These are phyloP conservation scores for Edaphochlamys debaryana DNA, from an alignment of 139 green algal genomes.

Conservation along the genomic window DNA sequence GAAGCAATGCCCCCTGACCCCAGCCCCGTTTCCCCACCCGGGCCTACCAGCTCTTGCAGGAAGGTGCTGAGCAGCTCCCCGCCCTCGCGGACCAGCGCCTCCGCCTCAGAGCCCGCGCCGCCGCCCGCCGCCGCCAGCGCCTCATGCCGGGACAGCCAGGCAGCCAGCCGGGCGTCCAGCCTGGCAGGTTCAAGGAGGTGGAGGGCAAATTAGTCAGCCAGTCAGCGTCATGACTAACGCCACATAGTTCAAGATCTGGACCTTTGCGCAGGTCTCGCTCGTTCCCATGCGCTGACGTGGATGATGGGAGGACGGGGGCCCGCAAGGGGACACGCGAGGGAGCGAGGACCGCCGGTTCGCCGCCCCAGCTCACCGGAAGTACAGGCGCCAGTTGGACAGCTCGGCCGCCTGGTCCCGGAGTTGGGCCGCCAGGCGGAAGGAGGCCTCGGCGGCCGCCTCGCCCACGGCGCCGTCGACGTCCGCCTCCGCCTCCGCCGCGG, in stretches of 20 bases:
- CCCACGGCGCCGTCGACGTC: neutral
- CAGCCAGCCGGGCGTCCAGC: slow-evolving; percentile 7
- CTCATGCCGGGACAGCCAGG: slow-evolving; percentile 21
- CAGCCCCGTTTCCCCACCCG: too few species aligned
- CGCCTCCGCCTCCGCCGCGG: neutral
- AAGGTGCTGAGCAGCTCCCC: slow-evolving; percentile 11
- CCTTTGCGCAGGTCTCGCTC: too few species aligned
- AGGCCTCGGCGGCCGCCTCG: neutral
- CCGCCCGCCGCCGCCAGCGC: neutral
- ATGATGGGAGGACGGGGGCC: too few species aligned
- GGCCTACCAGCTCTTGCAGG: slow-evolving; percentile 19
- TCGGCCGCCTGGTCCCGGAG: slow-evolving; percentile 19
- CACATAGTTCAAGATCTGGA: too few species aligned
- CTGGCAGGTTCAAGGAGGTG: too few species aligned
- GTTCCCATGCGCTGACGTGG: too few species aligned
- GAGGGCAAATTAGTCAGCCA: too few species aligned
- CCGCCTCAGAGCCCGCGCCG: neutral
- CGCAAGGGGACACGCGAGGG: too few species aligned
- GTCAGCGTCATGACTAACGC: too few species aligned
- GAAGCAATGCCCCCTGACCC: too few species aligned
- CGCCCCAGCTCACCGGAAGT: neutral
- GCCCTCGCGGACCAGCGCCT: slow-evolving; percentile 10
- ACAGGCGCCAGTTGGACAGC: slow-evolving; percentile 29
- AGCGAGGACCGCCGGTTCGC: too few species aligned
- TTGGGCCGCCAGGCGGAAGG: neutral